Evolutionary conservation across 2,329 filamentous ascomycete genomes (phyloP).

Genomic region (Myotisia sp.): DNA sequence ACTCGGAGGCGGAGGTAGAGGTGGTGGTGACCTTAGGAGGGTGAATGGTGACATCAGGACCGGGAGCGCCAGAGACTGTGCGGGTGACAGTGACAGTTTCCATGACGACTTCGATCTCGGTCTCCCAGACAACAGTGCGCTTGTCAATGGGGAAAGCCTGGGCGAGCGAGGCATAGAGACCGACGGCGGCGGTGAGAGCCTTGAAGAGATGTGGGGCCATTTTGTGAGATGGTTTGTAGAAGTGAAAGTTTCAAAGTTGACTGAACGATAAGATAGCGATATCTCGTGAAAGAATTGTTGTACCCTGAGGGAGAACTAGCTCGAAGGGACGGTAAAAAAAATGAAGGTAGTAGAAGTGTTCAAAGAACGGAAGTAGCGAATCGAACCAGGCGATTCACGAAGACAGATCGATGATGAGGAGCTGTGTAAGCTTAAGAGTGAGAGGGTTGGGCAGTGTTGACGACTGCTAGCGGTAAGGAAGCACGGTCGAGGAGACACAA

Average conservation of each 20-base stretch:
- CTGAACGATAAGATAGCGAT: no score
- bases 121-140: constrained; percentile 12
- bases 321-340: constrained; percentile 2
- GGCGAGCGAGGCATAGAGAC: constrained; percentile 12
- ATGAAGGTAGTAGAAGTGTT: not conserved
- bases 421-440: not conserved
- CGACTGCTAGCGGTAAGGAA: no score
- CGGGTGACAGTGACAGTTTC: constrained; percentile 25
- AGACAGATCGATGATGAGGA: not conserved
- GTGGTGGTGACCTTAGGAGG: constrained; percentile 28
- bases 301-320: constrained; percentile 8
- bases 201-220: constrained; percentile 14
- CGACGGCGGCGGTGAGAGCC: constrained; percentile 11
- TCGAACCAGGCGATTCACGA: constrained; percentile 9
- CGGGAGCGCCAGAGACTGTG: constrained; percentile 36
- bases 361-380: constrained; percentile 4
- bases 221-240: constrained; percentile 1
- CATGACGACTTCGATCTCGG: constrained; percentile 15
- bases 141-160: constrained; percentile 9
- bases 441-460: constrained; percentile 1
- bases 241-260: no score
- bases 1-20: constrained; percentile 24
- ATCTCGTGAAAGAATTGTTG: no score
- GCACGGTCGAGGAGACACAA: constrained; percentile 7
- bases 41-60: constrained; percentile 31